Base-by-base conservation (phyloP, 2,329 filamentous ascomycete genomes). In the Parastagonospora nodorum region DNA sequence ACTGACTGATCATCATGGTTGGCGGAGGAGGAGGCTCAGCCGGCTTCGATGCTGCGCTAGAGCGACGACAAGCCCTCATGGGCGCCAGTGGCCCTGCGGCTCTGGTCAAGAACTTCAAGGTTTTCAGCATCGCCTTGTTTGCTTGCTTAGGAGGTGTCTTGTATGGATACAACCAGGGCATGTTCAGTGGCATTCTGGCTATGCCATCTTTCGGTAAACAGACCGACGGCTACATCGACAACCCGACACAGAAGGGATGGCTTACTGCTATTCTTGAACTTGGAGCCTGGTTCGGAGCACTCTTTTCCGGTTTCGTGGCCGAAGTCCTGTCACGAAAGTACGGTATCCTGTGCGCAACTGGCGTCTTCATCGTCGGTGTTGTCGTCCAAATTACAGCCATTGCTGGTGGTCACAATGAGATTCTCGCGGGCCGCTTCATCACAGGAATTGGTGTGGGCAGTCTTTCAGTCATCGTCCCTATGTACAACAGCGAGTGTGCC, bases 81-180 rank as follows among this genome's bases (percentile, higher is more conserved):
- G 63, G 61, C 37, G 53, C 55, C 28, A 64, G 61, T 59, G 80
- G 81, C 16, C 75, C 77, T n/a, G 61, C 69, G 55, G 81, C 80
- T 9, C 64, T 84, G 35, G 32, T 83, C 31, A 77, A 77, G 58
- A 84, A 83, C 61, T 67, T 77, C 50, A 81, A 79, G 55, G 81
- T 83, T 19, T 82, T 82, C 50, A 76, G 77, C 8, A 83, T 84
- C 61, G 80, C 80, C 8, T 75, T 80, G 45, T 84, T 84, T 51
- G 77, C 78, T 5, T 80, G 76, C 52, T 67, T 83, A 29, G 80
- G 80, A 61, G 80, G 80, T 45, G 67, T 82, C 15, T 74, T 82
- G 27, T 85, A 89, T 68, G 87, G 88, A 15, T 91, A 90, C 74
- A 90, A 91, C 66, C 86, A 90, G 50, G 88, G 88, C 60, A 87